Conservation (phyloP, 441 rosid species). For the Pelargonium citronellum region DNA sequence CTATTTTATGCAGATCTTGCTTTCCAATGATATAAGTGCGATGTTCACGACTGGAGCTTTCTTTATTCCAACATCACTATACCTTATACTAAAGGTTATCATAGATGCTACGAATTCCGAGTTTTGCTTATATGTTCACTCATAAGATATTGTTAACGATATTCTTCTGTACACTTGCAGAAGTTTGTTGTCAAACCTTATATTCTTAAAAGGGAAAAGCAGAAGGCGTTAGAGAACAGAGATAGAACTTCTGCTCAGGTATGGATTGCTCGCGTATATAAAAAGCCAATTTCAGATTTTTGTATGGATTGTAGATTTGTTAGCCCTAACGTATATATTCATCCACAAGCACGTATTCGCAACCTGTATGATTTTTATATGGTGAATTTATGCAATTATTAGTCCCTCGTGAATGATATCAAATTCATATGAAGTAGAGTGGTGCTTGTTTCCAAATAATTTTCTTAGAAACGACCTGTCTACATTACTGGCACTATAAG, state of each 20-base stretch:
- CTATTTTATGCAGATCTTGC: constrained; percentile 64
- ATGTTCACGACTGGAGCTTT: constrained; percentile 75
- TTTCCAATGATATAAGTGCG: constrained; percentile 53
- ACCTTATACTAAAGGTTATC: constrained; percentile 77
- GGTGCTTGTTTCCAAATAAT: not conserved
- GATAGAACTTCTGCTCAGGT: constrained; percentile 76
- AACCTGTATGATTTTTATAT: not conserved
- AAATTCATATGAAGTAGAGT: not conserved
- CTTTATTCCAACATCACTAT: constrained; percentile 70
- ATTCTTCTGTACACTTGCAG: constrained; percentile 32
- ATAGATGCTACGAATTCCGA: not conserved
- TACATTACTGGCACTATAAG: not conserved
- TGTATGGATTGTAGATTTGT: not conserved
- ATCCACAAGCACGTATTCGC: not conserved
- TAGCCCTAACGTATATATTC: not conserved
- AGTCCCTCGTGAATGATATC: not conserved
- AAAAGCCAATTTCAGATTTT: not conserved
- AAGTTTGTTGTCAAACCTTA: constrained; percentile 75
- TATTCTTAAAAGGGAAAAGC: constrained; percentile 57
- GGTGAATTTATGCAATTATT: not conserved
- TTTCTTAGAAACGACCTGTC: not conserved
- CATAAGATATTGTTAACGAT: no score
- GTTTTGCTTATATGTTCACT: not conserved
- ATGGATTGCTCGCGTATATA: constrained; percentile 20
- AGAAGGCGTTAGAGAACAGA: constrained; percentile 58